A percentile compares a stretch with the other conserved stretches of the same genome.
Conservation (phyloP, 306 rosid species). For the Castanea sativa region DNA sequence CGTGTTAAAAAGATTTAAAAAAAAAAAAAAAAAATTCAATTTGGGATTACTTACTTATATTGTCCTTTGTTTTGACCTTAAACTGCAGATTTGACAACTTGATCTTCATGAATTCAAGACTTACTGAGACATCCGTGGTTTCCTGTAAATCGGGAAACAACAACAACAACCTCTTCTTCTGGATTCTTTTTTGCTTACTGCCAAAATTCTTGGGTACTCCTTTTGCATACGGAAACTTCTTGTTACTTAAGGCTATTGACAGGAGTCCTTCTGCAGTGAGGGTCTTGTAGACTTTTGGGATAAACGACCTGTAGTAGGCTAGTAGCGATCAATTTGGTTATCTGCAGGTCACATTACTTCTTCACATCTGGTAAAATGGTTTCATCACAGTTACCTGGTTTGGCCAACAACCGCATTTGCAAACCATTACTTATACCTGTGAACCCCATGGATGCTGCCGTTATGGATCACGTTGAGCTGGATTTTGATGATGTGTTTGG, state of each 20-base stretch:
- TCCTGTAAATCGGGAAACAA: slow-evolving; percentile 97
- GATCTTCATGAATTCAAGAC: slow-evolving; percentile 96
- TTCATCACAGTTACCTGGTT: slow-evolving; percentile 66
- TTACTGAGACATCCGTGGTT: slow-evolving; percentile 74
- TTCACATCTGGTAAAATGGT: slow-evolving; percentile 53
- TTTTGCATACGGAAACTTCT: slow-evolving; percentile 69
- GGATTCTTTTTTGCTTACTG: slow-evolving; percentile 75
- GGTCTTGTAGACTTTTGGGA: slow-evolving; percentile 28
- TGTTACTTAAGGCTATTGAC: slow-evolving; percentile 74
- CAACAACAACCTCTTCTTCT: slow-evolving; percentile 66
- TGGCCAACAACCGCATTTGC: slow-evolving; percentile 30
- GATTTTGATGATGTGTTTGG: slow-evolving; percentile 94
- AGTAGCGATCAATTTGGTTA: slow-evolving; percentile 31
- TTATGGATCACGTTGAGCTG: slow-evolving; percentile 66
- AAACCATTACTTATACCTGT: slow-evolving; percentile 49
- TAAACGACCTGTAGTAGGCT: slow-evolving; percentile 31
- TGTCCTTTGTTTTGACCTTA: background rate
- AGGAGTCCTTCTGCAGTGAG: slow-evolving; percentile 70
- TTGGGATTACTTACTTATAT: background rate
- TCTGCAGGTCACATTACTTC: slow-evolving; percentile 37
- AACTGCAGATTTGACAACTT: slow-evolving; percentile 57
- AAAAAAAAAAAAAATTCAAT: too few relatives aligned
- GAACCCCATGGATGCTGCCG: slow-evolving; percentile 34
- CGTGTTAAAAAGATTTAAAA: too few relatives aligned
- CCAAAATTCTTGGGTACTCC: slow-evolving; percentile 87